Conservation (phyloP, 2,329 filamentous ascomycete genomes). For the Grosmannia clavigera region DNA sequence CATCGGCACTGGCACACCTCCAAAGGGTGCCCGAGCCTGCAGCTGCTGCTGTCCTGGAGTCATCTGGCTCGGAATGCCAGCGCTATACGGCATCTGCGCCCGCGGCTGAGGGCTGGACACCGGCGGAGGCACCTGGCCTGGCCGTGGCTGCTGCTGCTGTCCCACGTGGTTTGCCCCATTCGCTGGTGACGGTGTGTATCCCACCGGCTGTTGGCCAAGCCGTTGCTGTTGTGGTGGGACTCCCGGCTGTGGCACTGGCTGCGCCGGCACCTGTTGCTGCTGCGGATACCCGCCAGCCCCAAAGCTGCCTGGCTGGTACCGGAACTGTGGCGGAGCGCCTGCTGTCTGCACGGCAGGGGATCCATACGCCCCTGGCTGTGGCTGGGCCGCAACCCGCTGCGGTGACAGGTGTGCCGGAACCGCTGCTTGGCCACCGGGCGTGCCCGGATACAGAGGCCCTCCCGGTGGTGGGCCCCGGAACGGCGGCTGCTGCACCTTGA, state of each 20-base stretch:
- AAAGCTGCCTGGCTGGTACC: slow-evolving; percentile 17
- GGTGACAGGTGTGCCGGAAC: slow-evolving; percentile 7
- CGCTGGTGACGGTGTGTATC: slow-evolving; percentile 25
- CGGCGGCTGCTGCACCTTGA: slow-evolving; percentile 37
- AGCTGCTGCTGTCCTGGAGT: slow-evolving; percentile 17
- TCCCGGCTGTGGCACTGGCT: slow-evolving; percentile 15
- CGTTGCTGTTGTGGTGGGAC: slow-evolving; percentile 11
- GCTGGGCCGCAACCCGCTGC: slow-evolving; percentile 17
- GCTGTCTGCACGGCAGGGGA: slow-evolving; percentile 26
- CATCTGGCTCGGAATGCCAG: background rate
- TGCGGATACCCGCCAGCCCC: slow-evolving; percentile 9
- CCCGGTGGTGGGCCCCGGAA: slow-evolving; percentile 34
- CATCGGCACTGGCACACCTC: slow-evolving; percentile 14
- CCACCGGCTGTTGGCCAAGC: slow-evolving; percentile 16
- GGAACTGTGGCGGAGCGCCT: slow-evolving; percentile 26
- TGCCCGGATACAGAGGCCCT: slow-evolving; percentile 15
- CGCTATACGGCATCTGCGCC: background rate
- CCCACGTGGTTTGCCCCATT: slow-evolving; percentile 31
- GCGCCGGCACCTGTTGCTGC: slow-evolving; percentile 17
- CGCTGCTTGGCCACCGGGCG: background rate
- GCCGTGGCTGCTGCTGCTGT: slow-evolving; percentile 23
- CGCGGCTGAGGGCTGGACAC: slow-evolving; percentile 13
- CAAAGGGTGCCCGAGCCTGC: slow-evolving; percentile 16
- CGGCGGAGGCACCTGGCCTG: slow-evolving; percentile 28
- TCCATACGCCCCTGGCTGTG: slow-evolving; percentile 21